phyloP scores from a whole-genome alignment of 75 land plant species.

The Adiantum capillusveneris region DNA sequence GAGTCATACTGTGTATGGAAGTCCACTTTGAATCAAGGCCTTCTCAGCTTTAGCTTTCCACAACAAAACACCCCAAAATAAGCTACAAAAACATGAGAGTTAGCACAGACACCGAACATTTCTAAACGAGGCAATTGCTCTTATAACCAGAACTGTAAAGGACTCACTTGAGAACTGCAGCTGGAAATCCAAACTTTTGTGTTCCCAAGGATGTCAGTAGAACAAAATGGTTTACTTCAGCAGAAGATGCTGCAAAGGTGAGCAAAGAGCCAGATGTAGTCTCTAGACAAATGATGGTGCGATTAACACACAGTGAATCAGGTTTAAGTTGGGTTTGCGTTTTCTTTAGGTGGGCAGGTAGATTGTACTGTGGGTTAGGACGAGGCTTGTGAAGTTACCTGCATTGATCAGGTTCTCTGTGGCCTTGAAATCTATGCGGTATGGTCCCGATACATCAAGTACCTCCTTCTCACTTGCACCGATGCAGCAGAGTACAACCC shows the following conservation, averaged over 20 bases:
- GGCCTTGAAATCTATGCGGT: slow-evolving; percentile 78
- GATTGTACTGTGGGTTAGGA: no score
- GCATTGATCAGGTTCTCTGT: slow-evolving; percentile 75
- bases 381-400: no score
- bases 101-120: no score
- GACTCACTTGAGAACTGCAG: slow-evolving; percentile 85
- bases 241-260: slow-evolving; percentile 47
- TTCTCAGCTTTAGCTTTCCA: slow-evolving; percentile 98
- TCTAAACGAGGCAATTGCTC: no score
- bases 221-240: slow-evolving; percentile 76
- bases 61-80: slow-evolving; percentile 92
- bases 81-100: slow-evolving; percentile 47
- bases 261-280: background rate
- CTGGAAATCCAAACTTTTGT: slow-evolving; percentile 90
- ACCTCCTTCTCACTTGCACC: slow-evolving; percentile 97
- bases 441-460: slow-evolving; percentile 85
- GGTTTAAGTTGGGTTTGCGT: no score
- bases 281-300: no score
- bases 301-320: no score
- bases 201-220: slow-evolving; percentile 90
- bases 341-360: no score
- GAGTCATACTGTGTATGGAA: slow-evolving; percentile 80
- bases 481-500: slow-evolving; percentile 84
- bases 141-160: no score
- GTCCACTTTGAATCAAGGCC: slow-evolving; percentile 76